Percentiles rank a stretch among this genome's conserved stretches.
These are phyloP conservation scores for Candida dajiaensis DNA, from an alignment of 805 yeast species.

Conservation along the genomic window DNA sequence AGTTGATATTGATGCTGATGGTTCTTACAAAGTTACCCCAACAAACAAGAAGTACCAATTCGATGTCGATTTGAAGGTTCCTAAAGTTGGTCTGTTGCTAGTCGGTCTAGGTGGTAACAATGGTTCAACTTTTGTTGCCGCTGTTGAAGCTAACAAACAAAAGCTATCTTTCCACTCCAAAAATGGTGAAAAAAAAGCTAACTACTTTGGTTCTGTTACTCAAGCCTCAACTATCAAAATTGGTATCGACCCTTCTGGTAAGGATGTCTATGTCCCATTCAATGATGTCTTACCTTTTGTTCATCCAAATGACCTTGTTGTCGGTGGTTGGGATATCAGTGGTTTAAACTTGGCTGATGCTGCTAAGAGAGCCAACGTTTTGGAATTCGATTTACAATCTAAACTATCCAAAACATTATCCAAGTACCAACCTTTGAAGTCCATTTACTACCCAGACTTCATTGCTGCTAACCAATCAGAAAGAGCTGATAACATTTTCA, in stretches of 20 bases:
- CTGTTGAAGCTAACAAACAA: slow-evolving; percentile 80
- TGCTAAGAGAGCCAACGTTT: slow-evolving; percentile 78
- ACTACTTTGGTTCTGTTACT: slow-evolving; percentile 92
- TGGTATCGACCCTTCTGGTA: slow-evolving; percentile 75
- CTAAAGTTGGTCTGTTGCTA: slow-evolving; percentile 82
- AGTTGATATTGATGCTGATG: slow-evolving; percentile 42
- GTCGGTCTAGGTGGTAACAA: slow-evolving; percentile 97
- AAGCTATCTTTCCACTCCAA: slow-evolving; percentile 75
- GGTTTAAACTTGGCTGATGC: slow-evolving; percentile 66
- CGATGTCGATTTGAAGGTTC: slow-evolving; percentile 74
- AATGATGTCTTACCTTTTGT: slow-evolving; percentile 84
- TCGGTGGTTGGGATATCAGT: slow-evolving; percentile 94
- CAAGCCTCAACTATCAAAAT: slow-evolving; percentile 87
- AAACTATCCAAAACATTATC: slow-evolving; percentile 62
- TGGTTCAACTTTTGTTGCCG: slow-evolving; percentile 86
- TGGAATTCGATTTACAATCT: slow-evolving; percentile 78
- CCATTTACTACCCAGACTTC: slow-evolving; percentile 92
- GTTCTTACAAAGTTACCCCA: slow-evolving; percentile 63
- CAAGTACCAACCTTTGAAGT: slow-evolving; percentile 64
- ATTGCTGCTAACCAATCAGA: slow-evolving; percentile 92
- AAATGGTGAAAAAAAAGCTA: slow-evolving; percentile 60
- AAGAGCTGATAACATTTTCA: slow-evolving; percentile 83
- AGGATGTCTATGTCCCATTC: slow-evolving; percentile 90
- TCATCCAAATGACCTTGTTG: slow-evolving; percentile 82
- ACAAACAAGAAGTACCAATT: slow-evolving; percentile 71